Base-by-base conservation (phyloP, 2,329 filamentous ascomycete species). In the Coniochaeta hoffmannii region DNA sequence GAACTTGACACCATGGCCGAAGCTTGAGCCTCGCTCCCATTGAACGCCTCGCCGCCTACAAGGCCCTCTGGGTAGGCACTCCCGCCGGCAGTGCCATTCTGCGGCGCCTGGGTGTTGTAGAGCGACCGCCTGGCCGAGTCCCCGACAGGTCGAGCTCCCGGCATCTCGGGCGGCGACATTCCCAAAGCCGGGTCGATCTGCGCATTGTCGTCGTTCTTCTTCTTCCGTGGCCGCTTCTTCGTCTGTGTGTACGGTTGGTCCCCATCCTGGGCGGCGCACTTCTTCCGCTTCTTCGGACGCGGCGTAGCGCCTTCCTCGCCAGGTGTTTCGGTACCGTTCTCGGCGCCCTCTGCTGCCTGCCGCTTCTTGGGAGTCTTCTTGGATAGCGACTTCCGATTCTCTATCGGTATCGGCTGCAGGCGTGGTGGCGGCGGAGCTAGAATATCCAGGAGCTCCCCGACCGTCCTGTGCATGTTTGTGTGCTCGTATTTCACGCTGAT, bases 401-500 rank as follows among this genome's bases (percentile, higher is more conserved):
- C 50, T 10, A 59, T 38, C 12, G 55, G 54, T 31, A 60, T 61
- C 8, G 65, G 62, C 58, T 63, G 63, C 58, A 57, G 66, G 36
- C 66, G 64, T 6, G 66, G 64, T 6, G 77, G 75, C 14, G 74
- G 70, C 5, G 77, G 80, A 28, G 72, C 71, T 54, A 79, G 76
- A 35, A 73, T 67, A 4, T 76, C 72, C 10, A 74, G 69, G 24
- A 82, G 66, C 50, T 83, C 68, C 1, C 68, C 73, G 4, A 85
- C 79, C 0, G 79, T 80, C 62, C 72, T 77, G 64, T 85, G 81
- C n/a, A 83, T 62, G 3, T 76, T 77, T 0, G 76, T 80, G 60
- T 85, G 81, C 31, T 78, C 74, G 61, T 83, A 83, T 56, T 77
- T 78, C 54, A 83, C 69, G 11, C 74, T 71, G 36, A 84, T 76